Conservation (phyloP, 2,329 filamentous ascomycete species). For the Cordyceps pruinosa region DNA sequence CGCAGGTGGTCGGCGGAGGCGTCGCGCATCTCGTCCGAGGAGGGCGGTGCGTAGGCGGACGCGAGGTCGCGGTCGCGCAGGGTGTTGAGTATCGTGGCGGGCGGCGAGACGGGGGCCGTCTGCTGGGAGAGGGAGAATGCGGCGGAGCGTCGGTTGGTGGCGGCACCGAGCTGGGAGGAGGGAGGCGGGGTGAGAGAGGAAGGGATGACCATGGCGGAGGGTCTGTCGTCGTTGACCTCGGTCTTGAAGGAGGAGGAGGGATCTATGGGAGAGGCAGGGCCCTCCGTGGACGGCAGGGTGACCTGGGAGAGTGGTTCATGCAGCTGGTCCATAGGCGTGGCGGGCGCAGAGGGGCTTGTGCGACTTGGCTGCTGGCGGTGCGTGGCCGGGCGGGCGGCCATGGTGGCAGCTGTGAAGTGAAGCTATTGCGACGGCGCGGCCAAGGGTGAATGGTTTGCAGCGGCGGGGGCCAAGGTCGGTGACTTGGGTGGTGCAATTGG, state of each 20-base stretch:
- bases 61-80: slow-evolving; percentile 24
- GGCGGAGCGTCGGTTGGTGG: slow-evolving; percentile 18
- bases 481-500: neutral
- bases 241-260: slow-evolving; percentile 42
- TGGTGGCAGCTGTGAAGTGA: neutral
- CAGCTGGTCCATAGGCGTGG: slow-evolving; percentile 7
- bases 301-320: slow-evolving; percentile 35
- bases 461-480: neutral
- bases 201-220: slow-evolving; percentile 41
- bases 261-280: slow-evolving; percentile 46
- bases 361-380: neutral
- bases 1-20: slow-evolving; percentile 51
- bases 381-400: slow-evolving; percentile 4
- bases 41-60: slow-evolving; percentile 37
- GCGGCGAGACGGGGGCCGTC: slow-evolving; percentile 46
- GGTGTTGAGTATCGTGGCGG: slow-evolving; percentile 38
- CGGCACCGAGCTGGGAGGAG: slow-evolving; percentile 42
- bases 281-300: slow-evolving; percentile 52
- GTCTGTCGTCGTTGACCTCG: slow-evolving; percentile 42
- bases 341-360: neutral
- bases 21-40: slow-evolving; percentile 42
- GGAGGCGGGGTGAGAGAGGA: slow-evolving; percentile 53
- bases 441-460: too few species aligned
- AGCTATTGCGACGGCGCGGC: neutral
- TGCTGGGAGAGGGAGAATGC: slow-evolving; percentile 37